A percentile compares a stretch with the other conserved stretches of the same genome.
These are phyloP conservation scores for Paecilomyces niveus DNA, from an alignment of 2,329 filamentous ascomycete species.

Conservation along the genomic window DNA sequence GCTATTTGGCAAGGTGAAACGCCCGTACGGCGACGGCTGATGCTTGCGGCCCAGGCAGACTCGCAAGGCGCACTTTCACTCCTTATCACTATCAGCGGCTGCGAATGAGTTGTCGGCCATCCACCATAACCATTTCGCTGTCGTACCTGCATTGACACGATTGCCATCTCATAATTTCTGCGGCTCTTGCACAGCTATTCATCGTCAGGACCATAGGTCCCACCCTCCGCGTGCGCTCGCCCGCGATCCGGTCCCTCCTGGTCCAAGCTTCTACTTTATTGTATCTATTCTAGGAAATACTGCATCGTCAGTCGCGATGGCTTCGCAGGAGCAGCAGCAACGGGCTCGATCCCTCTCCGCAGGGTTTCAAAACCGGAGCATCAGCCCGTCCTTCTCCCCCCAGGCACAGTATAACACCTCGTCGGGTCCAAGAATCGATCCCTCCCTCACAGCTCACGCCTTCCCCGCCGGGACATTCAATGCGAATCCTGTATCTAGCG, in stretches of 20 bases:
- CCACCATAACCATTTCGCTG: neutral
- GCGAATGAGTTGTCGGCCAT: neutral
- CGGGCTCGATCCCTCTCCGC: slow-evolving; percentile 31
- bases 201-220: neutral
- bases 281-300: slow-evolving; percentile 2
- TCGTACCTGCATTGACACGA: neutral
- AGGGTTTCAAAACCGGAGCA: slow-evolving; percentile 30
- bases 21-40: neutral
- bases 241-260: neutral
- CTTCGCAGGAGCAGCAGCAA: slow-evolving; percentile 24
- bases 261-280: slow-evolving; percentile 3
- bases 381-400: slow-evolving; percentile 36
- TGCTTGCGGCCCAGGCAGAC: slow-evolving; percentile 1
- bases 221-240: neutral
- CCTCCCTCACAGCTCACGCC: slow-evolving; percentile 26
- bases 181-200: neutral
- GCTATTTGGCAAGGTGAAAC: neutral
- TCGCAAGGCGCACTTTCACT: slow-evolving; percentile 7
- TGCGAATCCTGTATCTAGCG: slow-evolving; percentile 16
- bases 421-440: slow-evolving; percentile 27
- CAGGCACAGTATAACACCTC: slow-evolving; percentile 28
- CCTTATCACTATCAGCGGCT: neutral
- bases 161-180: neutral
- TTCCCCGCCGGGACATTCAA: slow-evolving; percentile 28
- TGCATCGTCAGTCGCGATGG: slow-evolving; percentile 14